Evolutionary conservation across 148 eudicot species (phyloP).

Genomic region (Rhododendron griersonianum): DNA sequence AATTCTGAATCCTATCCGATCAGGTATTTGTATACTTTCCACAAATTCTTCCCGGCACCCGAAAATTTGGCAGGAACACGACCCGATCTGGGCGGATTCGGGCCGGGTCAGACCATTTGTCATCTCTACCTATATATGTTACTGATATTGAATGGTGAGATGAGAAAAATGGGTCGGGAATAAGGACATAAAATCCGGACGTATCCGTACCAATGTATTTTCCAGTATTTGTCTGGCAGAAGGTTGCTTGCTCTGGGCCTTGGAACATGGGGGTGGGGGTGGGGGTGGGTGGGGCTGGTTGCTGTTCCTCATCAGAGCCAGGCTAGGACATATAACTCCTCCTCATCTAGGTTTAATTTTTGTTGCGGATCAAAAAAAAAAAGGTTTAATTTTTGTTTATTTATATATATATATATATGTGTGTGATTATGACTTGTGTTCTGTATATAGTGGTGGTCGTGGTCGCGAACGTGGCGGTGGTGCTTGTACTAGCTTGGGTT

Average conservation of each 20-base stretch:
- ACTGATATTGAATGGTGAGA: not conserved
- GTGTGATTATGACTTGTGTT: not conserved
- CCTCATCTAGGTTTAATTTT: not conserved
- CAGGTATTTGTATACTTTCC: not conserved
- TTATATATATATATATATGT: no score
- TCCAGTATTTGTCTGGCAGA: not conserved
- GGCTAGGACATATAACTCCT: not conserved
- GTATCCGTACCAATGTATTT: not conserved
- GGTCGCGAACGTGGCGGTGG: not conserved
- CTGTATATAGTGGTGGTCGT: not conserved
- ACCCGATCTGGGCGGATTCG: not conserved
- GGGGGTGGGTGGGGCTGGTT: not conserved
- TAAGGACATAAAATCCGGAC: constrained; percentile 1
- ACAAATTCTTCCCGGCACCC: not conserved
- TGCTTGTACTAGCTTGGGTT: not conserved
- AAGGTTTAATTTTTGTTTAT: not conserved
- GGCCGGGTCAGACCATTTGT: not conserved
- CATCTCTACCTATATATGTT: not conserved
- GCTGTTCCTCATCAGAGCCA: not conserved
- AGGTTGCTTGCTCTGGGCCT: constrained; percentile 1
- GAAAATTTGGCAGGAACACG: no score
- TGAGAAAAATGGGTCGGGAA: not conserved
- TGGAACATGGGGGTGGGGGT: constrained; percentile 8
- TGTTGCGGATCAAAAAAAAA: no score
- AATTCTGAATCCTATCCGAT: not conserved